phyloP scores from a whole-genome alignment of 2,329 filamentous ascomycete genomes.

The Apiospora pterosperma region DNA sequence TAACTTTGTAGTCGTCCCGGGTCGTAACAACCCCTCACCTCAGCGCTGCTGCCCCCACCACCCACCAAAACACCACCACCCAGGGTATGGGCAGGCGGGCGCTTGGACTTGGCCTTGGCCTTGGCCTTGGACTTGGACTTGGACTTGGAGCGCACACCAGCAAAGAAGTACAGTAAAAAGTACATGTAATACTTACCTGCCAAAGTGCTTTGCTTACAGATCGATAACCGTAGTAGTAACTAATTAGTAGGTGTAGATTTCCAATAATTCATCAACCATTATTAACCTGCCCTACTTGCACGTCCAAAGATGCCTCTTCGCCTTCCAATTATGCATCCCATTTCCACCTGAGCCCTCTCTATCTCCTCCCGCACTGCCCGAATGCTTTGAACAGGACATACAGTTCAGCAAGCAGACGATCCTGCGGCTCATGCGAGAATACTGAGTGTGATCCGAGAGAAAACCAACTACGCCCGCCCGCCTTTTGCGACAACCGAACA shows the following conservation, averaged over 20 bases:
- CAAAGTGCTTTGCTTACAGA: neutral
- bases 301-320: neutral
- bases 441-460: no score
- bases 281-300: neutral
- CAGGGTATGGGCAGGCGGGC: no score
- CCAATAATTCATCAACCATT: neutral
- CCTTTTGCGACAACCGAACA: conserved; percentile 22
- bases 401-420: neutral
- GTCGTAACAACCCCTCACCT: no score
- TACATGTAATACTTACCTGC: neutral
- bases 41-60: no score
- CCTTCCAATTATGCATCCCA: neutral
- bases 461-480: neutral
- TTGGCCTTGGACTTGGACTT: no score
- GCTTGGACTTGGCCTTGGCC: no score
- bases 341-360: neutral
- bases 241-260: neutral
- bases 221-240: neutral
- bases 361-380: neutral
- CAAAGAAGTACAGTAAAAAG: neutral
- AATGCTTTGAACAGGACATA: neutral
- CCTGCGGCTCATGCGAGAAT: neutral
- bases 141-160: neutral
- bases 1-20: no score
- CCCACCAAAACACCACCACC: no score